A percentile compares a stretch with the other conserved stretches of the same genome.
Evolutionary conservation across 2,329 filamentous ascomycete species (phyloP).

Genomic region (Fusarium sambucinum): DNA sequence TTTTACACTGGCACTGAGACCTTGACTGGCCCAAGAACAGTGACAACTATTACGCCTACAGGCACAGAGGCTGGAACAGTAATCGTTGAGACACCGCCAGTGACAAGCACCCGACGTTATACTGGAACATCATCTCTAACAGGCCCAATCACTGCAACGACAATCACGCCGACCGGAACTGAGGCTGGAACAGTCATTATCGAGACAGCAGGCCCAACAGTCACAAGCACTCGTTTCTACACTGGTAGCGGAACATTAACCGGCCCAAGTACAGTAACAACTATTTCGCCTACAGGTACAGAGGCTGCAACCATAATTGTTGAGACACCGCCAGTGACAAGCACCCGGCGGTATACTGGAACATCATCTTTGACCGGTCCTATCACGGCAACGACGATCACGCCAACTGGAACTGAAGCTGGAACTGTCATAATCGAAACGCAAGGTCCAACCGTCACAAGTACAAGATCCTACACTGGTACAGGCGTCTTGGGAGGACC

Average conservation of each 20-base stretch:
- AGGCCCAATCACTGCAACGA: not conserved
- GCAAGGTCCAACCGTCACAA: not conserved
- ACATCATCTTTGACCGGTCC: constrained; percentile 4
- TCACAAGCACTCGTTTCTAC: constrained; percentile 2
- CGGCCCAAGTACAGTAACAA: not conserved
- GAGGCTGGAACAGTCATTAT: constrained; percentile 1
- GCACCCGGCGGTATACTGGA: constrained; percentile 3
- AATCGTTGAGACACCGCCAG: constrained; percentile 2
- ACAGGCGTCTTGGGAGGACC: not conserved
- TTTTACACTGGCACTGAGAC: not conserved
- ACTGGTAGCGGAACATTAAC: not conserved
- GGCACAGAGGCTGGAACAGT: not conserved
- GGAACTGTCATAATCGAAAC: constrained; percentile 6
- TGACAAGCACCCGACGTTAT: constrained; percentile 5
- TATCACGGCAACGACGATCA: not conserved
- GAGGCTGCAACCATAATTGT: not conserved
- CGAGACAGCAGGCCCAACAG: not conserved
- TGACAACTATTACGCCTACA: not conserved
- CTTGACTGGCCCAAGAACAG: not conserved
- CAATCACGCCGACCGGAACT: not conserved
- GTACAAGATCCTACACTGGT: constrained; percentile 1
- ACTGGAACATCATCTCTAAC: constrained; percentile 5
- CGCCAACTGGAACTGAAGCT: constrained; percentile 2
- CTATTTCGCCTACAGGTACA: accelerated
- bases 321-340: constrained; percentile 7